Base-by-base conservation (phyloP, 805 yeast species). In the Yarrowia hollandica region DNA sequence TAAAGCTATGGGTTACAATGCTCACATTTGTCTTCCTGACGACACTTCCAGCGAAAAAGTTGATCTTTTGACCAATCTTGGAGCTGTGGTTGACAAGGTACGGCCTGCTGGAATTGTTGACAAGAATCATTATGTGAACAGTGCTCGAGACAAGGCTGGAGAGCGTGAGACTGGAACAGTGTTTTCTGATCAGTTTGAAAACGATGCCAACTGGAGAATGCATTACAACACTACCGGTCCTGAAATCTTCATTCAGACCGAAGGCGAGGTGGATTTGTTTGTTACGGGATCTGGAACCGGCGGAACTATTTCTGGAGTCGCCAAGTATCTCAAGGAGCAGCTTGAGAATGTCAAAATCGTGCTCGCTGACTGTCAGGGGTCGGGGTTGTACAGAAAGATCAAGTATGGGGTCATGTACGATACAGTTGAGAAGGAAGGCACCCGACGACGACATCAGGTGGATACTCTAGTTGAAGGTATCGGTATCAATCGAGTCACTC, bases 241-340 rank as follows among this genome's bases (percentile, higher is more conserved):
- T 0, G 99, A 92, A 68, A 88, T 92, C n/a, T 86, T 80, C 76
- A 62, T 71, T 18, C 98, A 94, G 69, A 77, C 85, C 75, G 58
- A 62, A 0, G 83, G 84, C 12, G 63, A 74, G 1, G 66, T 92
- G 8, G 95, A 90, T 69, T 84, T 78, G 50, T 90, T 92, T 69
- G 83, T 94, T 38, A 81, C 92, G 1, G 98, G 98, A 0, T 88
- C 96, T 30, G 99, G 99, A 10, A 92, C 99, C 0, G 99, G 94
- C 55, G 99, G 99, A 60, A 94, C 99, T 1, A 89, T 92, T 44
- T 78, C 96, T n/a, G 99, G 99, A 60, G 90, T 90, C 25, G 81
- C 96, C 3, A 78, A 78, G 62, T 94, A 78, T 71, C 77, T 92
- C 66, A 89, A 84, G 67, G 81, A 77, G 58, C 69, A 74, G 33